phyloP scores from a whole-genome alignment of 2,329 filamentous ascomycete species.

The Epichloe baconii region DNA sequence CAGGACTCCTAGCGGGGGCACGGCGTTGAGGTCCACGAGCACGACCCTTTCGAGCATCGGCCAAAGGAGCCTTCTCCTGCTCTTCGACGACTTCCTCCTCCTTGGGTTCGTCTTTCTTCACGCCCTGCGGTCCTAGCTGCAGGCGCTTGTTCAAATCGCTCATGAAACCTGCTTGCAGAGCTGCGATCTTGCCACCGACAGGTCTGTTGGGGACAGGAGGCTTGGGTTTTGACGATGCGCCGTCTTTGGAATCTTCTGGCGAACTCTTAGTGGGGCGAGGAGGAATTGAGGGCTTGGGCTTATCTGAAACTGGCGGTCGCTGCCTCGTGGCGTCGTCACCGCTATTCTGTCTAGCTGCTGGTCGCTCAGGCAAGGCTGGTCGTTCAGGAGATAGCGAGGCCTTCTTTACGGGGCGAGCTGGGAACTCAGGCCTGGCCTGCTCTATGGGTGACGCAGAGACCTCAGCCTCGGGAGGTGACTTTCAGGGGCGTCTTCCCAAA shows the following conservation, averaged over 20 bases:
- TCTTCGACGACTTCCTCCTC: constrained; percentile 42
- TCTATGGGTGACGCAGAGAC: constrained; percentile 32
- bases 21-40: constrained; percentile 78
- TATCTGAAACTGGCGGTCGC: constrained; percentile 34
- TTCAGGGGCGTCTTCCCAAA: constrained; percentile 90
- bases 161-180: constrained; percentile 83
- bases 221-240: constrained; percentile 53
- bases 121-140: constrained; percentile 68
- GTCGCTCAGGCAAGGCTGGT: constrained; percentile 36
- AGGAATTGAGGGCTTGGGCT: constrained; percentile 49
- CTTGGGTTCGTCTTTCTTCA: constrained; percentile 57
- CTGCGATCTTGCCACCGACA: constrained; percentile 74
- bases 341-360: constrained; percentile 34
- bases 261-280: constrained; percentile 43
- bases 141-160: constrained; percentile 84
- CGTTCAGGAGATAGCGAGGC: constrained; percentile 24
- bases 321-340: constrained; percentile 23
- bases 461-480: constrained; percentile 64
- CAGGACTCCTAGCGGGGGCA: constrained; percentile 42
- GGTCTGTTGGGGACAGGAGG: constrained; percentile 67
- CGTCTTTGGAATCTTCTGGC: constrained; percentile 27
- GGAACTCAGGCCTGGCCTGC: constrained; percentile 17
- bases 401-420: constrained; percentile 25
- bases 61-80: constrained; percentile 65
- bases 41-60: constrained; percentile 79